Conservation (phyloP, 1,284 basidiomycete species). For the Boletus semigastroideus region DNA sequence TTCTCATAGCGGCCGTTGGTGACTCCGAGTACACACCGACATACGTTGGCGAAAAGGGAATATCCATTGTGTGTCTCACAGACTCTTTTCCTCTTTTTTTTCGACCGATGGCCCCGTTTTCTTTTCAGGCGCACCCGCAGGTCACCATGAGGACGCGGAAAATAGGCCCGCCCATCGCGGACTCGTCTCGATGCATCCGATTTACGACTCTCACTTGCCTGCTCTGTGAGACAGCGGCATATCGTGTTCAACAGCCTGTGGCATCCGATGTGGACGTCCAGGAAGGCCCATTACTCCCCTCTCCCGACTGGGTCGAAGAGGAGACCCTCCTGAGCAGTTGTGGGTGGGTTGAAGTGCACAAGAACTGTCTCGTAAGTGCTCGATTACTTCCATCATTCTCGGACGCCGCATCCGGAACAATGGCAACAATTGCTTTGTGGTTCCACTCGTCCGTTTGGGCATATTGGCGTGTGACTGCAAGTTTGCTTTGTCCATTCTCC, state of each 20-base stretch:
- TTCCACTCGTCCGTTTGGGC: not conserved
- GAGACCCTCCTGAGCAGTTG: conserved; percentile 63
- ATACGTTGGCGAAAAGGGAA: conserved; percentile 66
- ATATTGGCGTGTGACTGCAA: conserved; percentile 2
- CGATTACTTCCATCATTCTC: not conserved
- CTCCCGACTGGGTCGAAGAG: conserved; percentile 72
- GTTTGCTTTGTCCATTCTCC: conserved; percentile 13
- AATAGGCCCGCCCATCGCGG: conserved; percentile 45
- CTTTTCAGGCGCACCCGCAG: conserved; percentile 62
- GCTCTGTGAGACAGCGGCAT: conserved; percentile 61
- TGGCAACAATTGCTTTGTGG: conserved; percentile 5
- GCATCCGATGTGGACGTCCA: conserved; percentile 57
- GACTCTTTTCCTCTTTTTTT: not conserved
- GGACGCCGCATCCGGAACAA: not conserved
- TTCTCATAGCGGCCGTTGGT: conserved; percentile 26
- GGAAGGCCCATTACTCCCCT: conserved; percentile 67
- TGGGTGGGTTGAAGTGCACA: conserved; percentile 74
- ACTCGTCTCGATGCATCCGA: conserved; percentile 51
- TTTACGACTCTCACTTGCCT: conserved; percentile 69
- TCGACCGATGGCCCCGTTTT: conserved; percentile 11
- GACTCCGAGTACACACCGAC: conserved; percentile 54
- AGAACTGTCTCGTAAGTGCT: conserved; percentile 62
- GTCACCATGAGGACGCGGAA: conserved; percentile 65
- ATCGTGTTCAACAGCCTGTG: conserved; percentile 67
- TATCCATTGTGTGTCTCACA: conserved; percentile 54